A percentile compares a stretch with the other conserved stretches of the same genome.
Evolutionary conservation across 2,329 filamentous ascomycete species (phyloP).

Genomic region (Colletotrichum chrysophilum): DNA sequence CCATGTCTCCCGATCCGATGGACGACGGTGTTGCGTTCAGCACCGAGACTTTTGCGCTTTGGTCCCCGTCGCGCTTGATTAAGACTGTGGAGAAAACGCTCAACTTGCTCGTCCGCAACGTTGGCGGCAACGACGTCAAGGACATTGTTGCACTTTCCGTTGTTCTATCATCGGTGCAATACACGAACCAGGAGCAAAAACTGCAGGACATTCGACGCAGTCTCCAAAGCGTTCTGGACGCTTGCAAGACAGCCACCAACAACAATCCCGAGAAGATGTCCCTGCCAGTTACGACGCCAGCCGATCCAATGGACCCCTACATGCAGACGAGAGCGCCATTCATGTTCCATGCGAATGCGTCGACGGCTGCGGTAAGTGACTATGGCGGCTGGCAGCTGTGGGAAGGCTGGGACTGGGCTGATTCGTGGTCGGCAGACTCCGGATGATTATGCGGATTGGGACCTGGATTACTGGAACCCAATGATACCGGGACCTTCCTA

Average conservation of each 20-base stretch:
- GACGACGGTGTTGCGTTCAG: constrained; percentile 39
- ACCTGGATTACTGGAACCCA: constrained; percentile 19
- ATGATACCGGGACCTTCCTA: constrained; percentile 4
- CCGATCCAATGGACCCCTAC: constrained; percentile 22
- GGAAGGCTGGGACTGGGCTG: constrained; percentile 42
- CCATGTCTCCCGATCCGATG: constrained; percentile 37
- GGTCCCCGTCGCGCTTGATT: constrained; percentile 46
- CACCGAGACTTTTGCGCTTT: constrained; percentile 42
- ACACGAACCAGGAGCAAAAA: constrained; percentile 42
- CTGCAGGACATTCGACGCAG: constrained; percentile 46
- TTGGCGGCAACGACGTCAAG: constrained; percentile 55
- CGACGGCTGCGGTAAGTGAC: constrained; percentile 30
- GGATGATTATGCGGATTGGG: constrained; percentile 23
- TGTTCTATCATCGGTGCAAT: constrained; percentile 50
- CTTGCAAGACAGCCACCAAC: constrained; percentile 48
- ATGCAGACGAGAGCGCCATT: constrained; percentile 23
- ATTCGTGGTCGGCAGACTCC: constrained; percentile 21
- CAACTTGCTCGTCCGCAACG: constrained; percentile 48
- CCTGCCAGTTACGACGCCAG: constrained; percentile 4
- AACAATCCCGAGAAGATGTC: constrained; percentile 42
- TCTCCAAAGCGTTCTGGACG: constrained; percentile 48
- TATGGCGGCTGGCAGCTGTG: constrained; percentile 43
- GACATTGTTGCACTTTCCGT: constrained; percentile 55
- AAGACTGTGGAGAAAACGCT: constrained; percentile 52
- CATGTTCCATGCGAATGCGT: constrained; percentile 34